Evolutionary conservation across 345 rosid genomes (phyloP).

Genomic region (Tarenaya hassleriana): DNA sequence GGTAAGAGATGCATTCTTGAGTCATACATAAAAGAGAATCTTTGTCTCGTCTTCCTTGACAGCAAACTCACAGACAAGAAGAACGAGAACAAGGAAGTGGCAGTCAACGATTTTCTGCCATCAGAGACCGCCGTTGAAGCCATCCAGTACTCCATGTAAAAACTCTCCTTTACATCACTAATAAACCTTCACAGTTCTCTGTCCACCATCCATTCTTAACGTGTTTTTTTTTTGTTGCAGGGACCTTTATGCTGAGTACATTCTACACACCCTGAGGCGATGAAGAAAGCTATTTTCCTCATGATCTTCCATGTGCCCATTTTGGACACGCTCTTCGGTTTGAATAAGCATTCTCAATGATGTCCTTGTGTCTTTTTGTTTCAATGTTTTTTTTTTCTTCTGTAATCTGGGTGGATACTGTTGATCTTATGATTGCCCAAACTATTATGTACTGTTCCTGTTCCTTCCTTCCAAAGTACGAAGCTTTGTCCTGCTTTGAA

Average conservation of each 20-base stretch:
- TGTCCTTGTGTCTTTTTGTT: no score
- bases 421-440: no score
- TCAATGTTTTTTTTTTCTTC: no score
- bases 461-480: no score
- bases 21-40: no score
- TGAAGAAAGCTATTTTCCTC: conserved; percentile 20
- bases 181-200: neutral
- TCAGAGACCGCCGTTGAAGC: conserved; percentile 57
- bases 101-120: conserved; percentile 82
- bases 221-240: conserved; percentile 34
- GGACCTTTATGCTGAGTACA: conserved; percentile 88
- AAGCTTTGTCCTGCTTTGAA: no score
- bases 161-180: neutral
- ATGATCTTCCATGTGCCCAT: no score
- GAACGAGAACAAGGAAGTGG: conserved; percentile 97
- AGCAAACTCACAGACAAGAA: conserved; percentile 64
- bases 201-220: neutral
- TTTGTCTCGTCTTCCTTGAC: conserved; percentile 24
- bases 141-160: conserved; percentile 89
- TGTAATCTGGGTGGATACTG: no score
- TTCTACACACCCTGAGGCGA: conserved; percentile 70
- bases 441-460: no score
- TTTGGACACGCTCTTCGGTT: no score
- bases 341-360: no score
- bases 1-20: neutral